Conservation (phyloP, 2,329 filamentous ascomycete genomes). For the Microdochium nivale region DNA sequence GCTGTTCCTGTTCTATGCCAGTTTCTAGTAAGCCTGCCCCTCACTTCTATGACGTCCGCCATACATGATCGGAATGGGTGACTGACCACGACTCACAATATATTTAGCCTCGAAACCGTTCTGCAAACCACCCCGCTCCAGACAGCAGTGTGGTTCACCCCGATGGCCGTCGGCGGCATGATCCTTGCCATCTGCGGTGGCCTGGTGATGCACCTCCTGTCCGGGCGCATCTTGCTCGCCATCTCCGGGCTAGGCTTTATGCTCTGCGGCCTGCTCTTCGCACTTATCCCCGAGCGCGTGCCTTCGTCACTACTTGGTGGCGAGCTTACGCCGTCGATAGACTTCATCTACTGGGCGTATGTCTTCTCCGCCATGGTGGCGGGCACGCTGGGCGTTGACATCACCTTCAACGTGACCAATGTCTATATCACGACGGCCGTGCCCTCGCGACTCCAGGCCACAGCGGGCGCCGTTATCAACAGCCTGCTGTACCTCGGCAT, state of each 20-base stretch:
- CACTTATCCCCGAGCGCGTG: constrained; percentile 49
- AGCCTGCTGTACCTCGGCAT: constrained; percentile 64
- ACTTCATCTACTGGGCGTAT: constrained; percentile 60
- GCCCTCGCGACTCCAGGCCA: constrained; percentile 56
- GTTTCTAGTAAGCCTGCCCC: constrained; percentile 24
- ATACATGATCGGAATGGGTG: constrained; percentile 15
- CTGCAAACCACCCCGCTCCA: constrained; percentile 51
- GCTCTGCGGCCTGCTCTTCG: constrained; percentile 51
- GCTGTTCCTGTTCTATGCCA: constrained; percentile 61
- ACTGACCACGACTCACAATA: constrained; percentile 33
- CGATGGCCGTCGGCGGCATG: constrained; percentile 60
- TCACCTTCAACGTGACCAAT: constrained; percentile 67
- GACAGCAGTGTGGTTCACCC: constrained; percentile 60
- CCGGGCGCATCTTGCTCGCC: constrained; percentile 53
- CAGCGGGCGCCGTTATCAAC: constrained; percentile 65
- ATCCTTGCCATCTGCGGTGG: constrained; percentile 55
- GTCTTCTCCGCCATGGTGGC: constrained; percentile 64
- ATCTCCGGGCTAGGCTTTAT: constrained; percentile 54
- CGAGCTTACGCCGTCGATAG: constrained; percentile 12
- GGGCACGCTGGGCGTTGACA: constrained; percentile 64
- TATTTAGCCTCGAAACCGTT: constrained; percentile 46
- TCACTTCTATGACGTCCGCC: not conserved
- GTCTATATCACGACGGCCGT: constrained; percentile 70
- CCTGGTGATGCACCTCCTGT: constrained; percentile 57
- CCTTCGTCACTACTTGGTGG: constrained; percentile 17